phyloP scores from a whole-genome alignment of 192 early-diverging fungal species.

The Backusella psychrophila region DNA sequence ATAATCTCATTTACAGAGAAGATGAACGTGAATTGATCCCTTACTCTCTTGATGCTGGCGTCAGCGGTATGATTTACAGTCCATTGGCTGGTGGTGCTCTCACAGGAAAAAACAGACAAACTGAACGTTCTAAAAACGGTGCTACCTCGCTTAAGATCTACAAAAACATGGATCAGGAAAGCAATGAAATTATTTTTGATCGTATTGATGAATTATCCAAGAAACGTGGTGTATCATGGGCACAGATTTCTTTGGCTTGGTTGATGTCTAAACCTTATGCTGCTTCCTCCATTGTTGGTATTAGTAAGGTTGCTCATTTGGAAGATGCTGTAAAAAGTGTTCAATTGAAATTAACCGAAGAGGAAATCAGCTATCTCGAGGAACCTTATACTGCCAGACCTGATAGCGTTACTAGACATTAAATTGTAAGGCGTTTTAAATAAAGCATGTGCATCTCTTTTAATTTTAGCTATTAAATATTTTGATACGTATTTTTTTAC shows the following conservation, averaged over 20 bases:
- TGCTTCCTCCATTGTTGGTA: constrained; percentile 21
- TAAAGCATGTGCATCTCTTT: too few relatives aligned
- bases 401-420: not conserved
- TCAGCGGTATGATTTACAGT: constrained; percentile 25
- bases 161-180: not conserved
- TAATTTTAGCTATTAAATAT: too few relatives aligned
- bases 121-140: not conserved
- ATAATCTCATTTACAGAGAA: constrained; percentile 41
- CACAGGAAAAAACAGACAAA: constrained; percentile 20
- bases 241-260: constrained; percentile 32
- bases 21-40: constrained; percentile 41
- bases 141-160: not conserved
- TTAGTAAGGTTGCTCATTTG: not conserved
- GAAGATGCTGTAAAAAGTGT: too few relatives aligned
- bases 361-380: too few relatives aligned
- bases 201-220: constrained; percentile 26
- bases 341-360: too few relatives aligned
- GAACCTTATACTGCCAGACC: not conserved
- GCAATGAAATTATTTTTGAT: constrained; percentile 18
- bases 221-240: constrained; percentile 12
- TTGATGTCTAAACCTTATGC: constrained; percentile 15
- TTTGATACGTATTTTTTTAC: not conserved
- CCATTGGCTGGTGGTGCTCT: constrained; percentile 33
- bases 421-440: too few relatives aligned
- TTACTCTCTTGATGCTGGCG: constrained; percentile 33